Conservation (phyloP, 805 yeast genomes). For the Saccharomycopsis schoenii region DNA sequence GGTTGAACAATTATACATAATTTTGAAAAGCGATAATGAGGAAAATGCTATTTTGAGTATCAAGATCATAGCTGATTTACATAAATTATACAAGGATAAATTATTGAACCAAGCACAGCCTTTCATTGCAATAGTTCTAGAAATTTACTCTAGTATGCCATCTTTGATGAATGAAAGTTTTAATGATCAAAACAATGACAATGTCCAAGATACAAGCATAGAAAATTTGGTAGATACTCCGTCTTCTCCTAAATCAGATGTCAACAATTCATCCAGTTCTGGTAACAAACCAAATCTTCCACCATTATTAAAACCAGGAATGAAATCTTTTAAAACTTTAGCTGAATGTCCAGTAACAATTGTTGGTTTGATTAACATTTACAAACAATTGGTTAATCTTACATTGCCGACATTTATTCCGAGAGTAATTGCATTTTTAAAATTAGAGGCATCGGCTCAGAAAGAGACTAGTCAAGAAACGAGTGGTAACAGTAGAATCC, state of each 20-base stretch:
- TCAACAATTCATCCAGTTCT: conserved; percentile 29
- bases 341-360: conserved; percentile 96
- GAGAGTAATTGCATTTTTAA: conserved; percentile 61
- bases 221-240: conserved; percentile 1
- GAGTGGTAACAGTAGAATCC: conserved; percentile 44
- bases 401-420: conserved; percentile 76
- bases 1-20: conserved; percentile 46
- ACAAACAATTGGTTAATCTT: conserved; percentile 61
- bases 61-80: conserved; percentile 76
- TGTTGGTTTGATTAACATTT: conserved; percentile 83
- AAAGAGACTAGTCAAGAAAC: conserved; percentile 50
- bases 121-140: conserved; percentile 65
- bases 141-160: conserved; percentile 72
- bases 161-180: conserved; percentile 64
- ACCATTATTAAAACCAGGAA: conserved; percentile 40
- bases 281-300: conserved; percentile 21
- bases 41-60: conserved; percentile 89
- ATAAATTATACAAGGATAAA: conserved; percentile 67
- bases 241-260: conserved; percentile 21
- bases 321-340: conserved; percentile 78
- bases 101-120: conserved; percentile 68
- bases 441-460: conserved; percentile 77
- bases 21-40: conserved; percentile 79
- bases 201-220: conserved; percentile 17
- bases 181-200: conserved; percentile 24